Evolutionary conservation across 441 rosid genomes (phyloP), one percentile per base, ranked within the genome.

Genomic region (Arabidopsis lyrata): DNA sequence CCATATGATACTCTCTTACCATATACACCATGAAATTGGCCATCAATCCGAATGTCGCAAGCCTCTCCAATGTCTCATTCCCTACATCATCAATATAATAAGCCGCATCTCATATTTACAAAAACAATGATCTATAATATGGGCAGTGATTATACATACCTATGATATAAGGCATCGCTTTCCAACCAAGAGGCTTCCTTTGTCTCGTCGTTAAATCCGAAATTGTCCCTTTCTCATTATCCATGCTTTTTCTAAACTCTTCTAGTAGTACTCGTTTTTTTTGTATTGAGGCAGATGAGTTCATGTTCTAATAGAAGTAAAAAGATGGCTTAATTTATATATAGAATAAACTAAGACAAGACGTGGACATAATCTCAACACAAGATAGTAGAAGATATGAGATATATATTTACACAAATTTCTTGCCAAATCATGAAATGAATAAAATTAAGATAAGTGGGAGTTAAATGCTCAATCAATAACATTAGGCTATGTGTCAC

Each of bases 21-120:
- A 91, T 71, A 61, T 93, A 93, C 74, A 93, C 96, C 90, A 83
- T 84, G 41, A 93, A 89, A 66, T 93, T 91, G 0, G 91, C 80
- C n/a, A 61, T 20, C 55, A 91, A 32, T 18, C 98, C 98, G 8
- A 80, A 52, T 8, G 88, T 84, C 1, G 88, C 98, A 32, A 93
- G 54, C 82, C 96, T 85, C 85, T 91, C 97, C 34, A 90, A 77
- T 66, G 96, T 87, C 76, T 91, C 98, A 56, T 88, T 93, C 63
- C 92, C 98, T 93, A 77, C 74, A 53, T n/a, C 48, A 57, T 70
- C 68, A 72, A 31, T 45, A 32, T 18, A 24, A 36, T 5, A 76
- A 32, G 16, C 27, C 52, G 10, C 12, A 14, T 36, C 15, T 11
- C 8, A 5, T 27, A 29, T 12, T 14, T 53, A 34, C 31, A 16